Evolutionary conservation across 345 rosid genomes (phyloP).

Genomic region (Eucalyptus tenuipes): DNA sequence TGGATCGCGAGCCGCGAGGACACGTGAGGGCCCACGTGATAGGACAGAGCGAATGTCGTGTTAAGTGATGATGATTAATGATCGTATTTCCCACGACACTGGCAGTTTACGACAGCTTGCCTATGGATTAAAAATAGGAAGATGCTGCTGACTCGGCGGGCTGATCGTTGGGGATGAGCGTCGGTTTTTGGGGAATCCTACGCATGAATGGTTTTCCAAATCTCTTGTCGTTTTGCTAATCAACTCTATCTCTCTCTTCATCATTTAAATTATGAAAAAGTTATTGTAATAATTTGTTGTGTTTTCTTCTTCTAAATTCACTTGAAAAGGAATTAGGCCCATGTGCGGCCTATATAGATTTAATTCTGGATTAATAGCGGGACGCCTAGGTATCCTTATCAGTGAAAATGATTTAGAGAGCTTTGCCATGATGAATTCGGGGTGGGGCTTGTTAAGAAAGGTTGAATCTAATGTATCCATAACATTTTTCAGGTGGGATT

Average conservation of each 20-base stretch:
- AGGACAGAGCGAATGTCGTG: neutral
- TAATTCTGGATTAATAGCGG: no score
- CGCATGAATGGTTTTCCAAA: neutral
- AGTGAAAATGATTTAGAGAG: no score
- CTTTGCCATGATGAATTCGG: no score
- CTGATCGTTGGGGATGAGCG: neutral
- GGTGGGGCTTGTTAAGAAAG: no score
- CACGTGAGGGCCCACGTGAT: neutral
- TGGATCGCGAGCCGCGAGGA: neutral
- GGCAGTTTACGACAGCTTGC: neutral
- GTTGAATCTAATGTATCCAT: no score
- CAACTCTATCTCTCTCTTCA: neutral
- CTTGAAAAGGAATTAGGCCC: neutral
- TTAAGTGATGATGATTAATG: neutral
- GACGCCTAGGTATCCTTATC: rapidly evolving
- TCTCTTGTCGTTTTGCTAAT: neutral
- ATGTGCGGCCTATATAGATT: no score
- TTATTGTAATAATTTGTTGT: no score
- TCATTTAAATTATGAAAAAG: no score
- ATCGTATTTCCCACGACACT: neutral
- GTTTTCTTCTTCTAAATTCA: no score
- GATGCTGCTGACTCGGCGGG: neutral
- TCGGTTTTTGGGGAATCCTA: neutral
- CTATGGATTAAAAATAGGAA: neutral
- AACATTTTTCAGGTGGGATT: no score